Percentiles rank a stretch among this genome's conserved stretches.
phyloP scores from a whole-genome alignment of 2,329 filamentous ascomycete genomes.

The Ophiognomonia clavigignenti-juglandacearum region DNA sequence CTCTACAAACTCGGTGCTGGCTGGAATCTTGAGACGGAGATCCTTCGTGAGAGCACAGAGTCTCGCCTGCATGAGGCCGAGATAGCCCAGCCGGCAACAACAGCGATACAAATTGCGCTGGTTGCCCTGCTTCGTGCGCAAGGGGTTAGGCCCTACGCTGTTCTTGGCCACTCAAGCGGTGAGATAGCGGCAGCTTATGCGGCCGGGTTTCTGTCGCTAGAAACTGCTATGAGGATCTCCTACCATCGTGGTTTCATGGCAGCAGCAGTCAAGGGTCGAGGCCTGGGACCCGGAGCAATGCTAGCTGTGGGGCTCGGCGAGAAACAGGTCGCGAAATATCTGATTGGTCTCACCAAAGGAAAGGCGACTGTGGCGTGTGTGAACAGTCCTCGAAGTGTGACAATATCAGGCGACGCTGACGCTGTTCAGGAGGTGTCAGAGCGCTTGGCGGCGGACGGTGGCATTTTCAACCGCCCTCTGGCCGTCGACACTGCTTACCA shows the following conservation, averaged over 20 bases:
- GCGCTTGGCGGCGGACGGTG: background rate
- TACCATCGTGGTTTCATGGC: constrained; percentile 7
- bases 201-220: constrained; percentile 18
- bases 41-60: background rate
- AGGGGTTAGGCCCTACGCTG: constrained; percentile 24
- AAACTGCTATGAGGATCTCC: background rate
- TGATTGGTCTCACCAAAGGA: constrained; percentile 9
- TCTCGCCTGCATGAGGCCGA: background rate
- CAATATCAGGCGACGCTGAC: constrained; percentile 3
- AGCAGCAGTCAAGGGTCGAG: background rate
- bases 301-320: constrained; percentile 14
- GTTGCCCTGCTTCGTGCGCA: constrained; percentile 29
- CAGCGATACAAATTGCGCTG: constrained; percentile 41
- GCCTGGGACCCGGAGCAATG: constrained; percentile 13
- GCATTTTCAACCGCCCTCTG: background rate
- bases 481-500: constrained; percentile 15
- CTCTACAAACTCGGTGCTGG: background rate
- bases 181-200: constrained; percentile 37
- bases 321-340: background rate
- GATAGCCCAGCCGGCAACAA: constrained; percentile 40
- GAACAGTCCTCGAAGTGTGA: constrained; percentile 36
- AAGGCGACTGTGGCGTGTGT: constrained; percentile 38
- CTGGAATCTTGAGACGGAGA: constrained; percentile 1
- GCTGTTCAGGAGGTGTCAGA: background rate
- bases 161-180: constrained; percentile 35